phyloP scores from a whole-genome alignment of 2,329 filamentous ascomycete species.

The Stachybotrys echinatus region DNA sequence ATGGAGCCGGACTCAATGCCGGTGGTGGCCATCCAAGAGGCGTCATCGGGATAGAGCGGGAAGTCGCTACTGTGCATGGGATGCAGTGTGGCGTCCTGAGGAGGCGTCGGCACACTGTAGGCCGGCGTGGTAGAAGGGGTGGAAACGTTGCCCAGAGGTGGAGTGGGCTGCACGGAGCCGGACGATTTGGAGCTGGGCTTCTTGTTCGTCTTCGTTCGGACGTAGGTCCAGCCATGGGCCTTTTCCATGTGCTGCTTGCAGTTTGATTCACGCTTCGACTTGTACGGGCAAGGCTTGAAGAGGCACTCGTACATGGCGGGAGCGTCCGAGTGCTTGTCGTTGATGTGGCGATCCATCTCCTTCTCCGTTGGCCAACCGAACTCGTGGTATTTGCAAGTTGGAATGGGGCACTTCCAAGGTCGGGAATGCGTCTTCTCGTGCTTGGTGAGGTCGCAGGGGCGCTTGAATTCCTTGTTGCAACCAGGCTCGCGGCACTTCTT shows the following conservation, averaged over 20 bases:
- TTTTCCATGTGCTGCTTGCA: constrained; percentile 99
- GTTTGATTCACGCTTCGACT: constrained; percentile 92
- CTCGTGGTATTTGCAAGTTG: constrained; percentile 82
- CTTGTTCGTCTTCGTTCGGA: constrained; percentile 88
- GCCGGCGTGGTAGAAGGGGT: constrained; percentile 53
- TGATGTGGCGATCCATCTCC: constrained; percentile 91
- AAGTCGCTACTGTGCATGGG: constrained; percentile 33
- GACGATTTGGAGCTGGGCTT: constrained; percentile 39
- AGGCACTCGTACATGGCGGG: constrained; percentile 80
- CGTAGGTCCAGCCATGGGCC: constrained; percentile 83
- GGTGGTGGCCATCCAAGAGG: constrained; percentile 37
- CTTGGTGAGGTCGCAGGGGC: constrained; percentile 95
- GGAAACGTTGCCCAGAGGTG: constrained; percentile 55
- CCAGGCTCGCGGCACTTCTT: constrained; percentile 69
- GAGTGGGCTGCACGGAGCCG: constrained; percentile 47
- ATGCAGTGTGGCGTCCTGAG: constrained; percentile 37
- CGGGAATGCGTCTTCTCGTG: constrained; percentile 97
- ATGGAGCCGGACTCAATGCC: constrained; percentile 25
- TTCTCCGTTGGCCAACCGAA: constrained; percentile 97
- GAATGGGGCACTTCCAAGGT: constrained; percentile 85
- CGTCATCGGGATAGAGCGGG: constrained; percentile 40
- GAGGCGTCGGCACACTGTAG: constrained; percentile 52
- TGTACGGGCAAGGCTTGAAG: constrained; percentile 81
- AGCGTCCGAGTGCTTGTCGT: constrained; percentile 84
- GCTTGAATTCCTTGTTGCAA: constrained; percentile 90